phyloP scores from a whole-genome alignment of 176 grass and related monocot genomes.

The Oryza australiensis region DNA sequence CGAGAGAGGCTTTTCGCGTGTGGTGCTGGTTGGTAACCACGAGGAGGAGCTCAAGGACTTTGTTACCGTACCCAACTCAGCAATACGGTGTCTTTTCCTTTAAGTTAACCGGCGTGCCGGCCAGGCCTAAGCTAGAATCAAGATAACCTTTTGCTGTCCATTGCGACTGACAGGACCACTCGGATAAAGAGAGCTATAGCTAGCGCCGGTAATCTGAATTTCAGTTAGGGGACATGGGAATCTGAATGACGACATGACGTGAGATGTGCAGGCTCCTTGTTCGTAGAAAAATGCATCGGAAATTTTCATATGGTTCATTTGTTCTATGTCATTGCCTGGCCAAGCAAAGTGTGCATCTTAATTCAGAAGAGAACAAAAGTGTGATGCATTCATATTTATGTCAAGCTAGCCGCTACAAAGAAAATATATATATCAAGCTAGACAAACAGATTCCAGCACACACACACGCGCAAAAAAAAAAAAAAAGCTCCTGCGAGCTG shows the following conservation, averaged over 20 bases:
- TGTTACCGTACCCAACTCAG: slow-evolving; percentile 15
- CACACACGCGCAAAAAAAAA: no score
- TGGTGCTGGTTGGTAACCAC: slow-evolving; percentile 33
- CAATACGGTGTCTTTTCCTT: slow-evolving; percentile 37
- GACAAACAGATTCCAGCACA: neutral
- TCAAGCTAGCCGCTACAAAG: no score
- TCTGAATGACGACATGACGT: neutral
- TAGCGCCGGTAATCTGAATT: neutral
- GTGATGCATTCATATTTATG: no score
- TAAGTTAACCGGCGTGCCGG: slow-evolving; percentile 16
- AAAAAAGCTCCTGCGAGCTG: no score
- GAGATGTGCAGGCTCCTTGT: neutral
- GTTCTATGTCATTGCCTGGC: neutral
- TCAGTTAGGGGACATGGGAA: neutral
- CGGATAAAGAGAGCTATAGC: neutral
- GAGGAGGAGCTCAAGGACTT: neutral
- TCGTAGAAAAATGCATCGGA: neutral
- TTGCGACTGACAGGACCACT: neutral
- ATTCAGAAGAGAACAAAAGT: neutral
- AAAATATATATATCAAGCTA: no score
- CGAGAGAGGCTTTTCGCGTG: neutral
- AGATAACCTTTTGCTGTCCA: neutral
- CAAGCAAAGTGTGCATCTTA: neutral
- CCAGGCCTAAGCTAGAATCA: neutral
- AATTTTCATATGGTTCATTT: neutral